Evolutionary conservation across 352 stramenopile genomes (phyloP).

Genomic region (Phytopythium delawarense): DNA sequence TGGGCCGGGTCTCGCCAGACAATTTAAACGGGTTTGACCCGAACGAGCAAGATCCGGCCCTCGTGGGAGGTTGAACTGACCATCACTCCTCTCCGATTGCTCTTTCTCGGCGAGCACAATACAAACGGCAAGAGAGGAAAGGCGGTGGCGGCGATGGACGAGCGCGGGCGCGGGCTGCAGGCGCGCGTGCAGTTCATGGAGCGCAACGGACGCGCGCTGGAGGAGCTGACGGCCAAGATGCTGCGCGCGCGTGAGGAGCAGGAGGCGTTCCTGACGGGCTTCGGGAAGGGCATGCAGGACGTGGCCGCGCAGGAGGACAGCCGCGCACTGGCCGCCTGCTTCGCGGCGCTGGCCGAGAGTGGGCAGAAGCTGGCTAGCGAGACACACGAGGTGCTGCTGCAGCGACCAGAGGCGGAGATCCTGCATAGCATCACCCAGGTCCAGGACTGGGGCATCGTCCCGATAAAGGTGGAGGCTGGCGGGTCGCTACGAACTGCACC

Average conservation of each 20-base stretch:
- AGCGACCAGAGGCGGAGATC: slow-evolving; percentile 62
- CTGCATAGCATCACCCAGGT: slow-evolving; percentile 69
- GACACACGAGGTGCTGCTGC: slow-evolving; percentile 76
- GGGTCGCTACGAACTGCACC: background rate
- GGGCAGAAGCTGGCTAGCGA: slow-evolving; percentile 50
- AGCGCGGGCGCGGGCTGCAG: slow-evolving; percentile 36
- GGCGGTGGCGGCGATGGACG: slow-evolving; percentile 31
- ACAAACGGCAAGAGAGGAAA: background rate
- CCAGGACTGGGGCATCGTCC: slow-evolving; percentile 78
- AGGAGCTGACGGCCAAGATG: slow-evolving; percentile 70
- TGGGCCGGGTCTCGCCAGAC: background rate
- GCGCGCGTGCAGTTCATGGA: slow-evolving; percentile 80
- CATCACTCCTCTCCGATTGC: background rate
- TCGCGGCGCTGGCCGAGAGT: slow-evolving; percentile 42
- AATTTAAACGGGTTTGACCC: background rate
- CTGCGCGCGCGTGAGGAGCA: slow-evolving; percentile 61
- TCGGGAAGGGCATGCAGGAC: slow-evolving; percentile 57
- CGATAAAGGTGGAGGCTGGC: slow-evolving; percentile 53
- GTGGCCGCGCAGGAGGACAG: slow-evolving; percentile 59
- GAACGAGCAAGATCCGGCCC: background rate
- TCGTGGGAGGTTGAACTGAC: background rate
- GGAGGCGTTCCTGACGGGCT: slow-evolving; percentile 47
- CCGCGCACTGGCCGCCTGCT: slow-evolving; percentile 38
- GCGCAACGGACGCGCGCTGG: slow-evolving; percentile 67
- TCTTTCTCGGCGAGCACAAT: background rate